phyloP scores from a whole-genome alignment of 129 eudicot genomes.

The Saposhnikovia divaricata region DNA sequence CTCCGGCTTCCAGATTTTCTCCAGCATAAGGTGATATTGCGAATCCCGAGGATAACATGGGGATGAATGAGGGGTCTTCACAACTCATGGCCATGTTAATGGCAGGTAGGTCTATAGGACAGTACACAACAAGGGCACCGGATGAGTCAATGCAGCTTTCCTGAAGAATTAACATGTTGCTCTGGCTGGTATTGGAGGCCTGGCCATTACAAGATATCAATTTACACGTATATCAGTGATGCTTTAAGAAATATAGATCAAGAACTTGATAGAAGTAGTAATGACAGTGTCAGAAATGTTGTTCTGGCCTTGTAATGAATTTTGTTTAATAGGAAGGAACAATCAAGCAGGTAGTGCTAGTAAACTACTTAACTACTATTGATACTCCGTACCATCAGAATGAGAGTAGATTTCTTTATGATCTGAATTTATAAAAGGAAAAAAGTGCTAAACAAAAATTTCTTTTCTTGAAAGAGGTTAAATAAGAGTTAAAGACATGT shows the following conservation, averaged over 20 bases:
- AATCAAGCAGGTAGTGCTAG: neutral
- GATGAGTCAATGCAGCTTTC: slow-evolving; percentile 72
- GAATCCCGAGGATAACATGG: slow-evolving; percentile 69
- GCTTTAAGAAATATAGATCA: neutral
- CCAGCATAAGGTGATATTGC: slow-evolving; percentile 52
- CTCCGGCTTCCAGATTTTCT: slow-evolving; percentile 14
- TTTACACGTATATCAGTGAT: neutral
- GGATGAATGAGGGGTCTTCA: slow-evolving; percentile 64
- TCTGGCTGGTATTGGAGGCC: slow-evolving; percentile 60
- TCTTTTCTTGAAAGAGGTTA: neutral
- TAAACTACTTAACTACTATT: neutral
- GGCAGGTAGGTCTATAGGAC: slow-evolving; percentile 52
- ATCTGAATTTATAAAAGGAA: neutral
- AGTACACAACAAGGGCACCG: slow-evolving; percentile 54
- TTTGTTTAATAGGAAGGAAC: neutral
- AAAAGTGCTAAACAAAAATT: neutral
- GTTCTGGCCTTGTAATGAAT: neutral
- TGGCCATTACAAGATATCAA: slow-evolving; percentile 10
- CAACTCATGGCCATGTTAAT: slow-evolving; percentile 61
- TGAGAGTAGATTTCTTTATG: neutral
- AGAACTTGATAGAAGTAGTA: neutral
- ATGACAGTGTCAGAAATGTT: neutral
- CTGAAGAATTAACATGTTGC: slow-evolving; percentile 67
- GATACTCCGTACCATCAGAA: neutral
- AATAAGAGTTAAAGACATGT: neutral